A percentile compares a stretch with the other conserved stretches of the same genome.
phyloP scores from a whole-genome alignment of 805 yeast species.

The Candida hungchunana region DNA sequence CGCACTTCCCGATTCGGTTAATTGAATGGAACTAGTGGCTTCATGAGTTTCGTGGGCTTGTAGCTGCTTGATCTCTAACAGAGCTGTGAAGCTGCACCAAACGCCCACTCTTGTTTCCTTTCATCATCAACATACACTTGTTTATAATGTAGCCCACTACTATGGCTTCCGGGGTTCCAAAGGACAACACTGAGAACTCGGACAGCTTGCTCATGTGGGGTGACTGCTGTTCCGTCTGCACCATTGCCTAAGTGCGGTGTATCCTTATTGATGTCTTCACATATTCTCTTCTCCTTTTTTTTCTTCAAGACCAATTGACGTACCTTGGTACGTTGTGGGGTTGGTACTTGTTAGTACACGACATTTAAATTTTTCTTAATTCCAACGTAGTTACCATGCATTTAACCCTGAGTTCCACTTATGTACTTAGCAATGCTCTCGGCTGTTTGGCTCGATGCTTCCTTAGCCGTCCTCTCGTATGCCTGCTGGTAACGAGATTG shows the following conservation, averaged over 20 bases:
- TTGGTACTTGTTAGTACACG: no score
- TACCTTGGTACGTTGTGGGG: no score
- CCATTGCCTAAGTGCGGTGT: conserved; percentile 9
- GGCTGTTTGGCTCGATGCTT: conserved; percentile 62
- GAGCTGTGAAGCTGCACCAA: neutral
- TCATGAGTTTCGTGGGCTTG: neutral
- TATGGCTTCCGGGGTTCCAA: conserved; percentile 10
- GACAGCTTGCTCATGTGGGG: conserved; percentile 9
- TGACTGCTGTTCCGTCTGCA: conserved; percentile 8
- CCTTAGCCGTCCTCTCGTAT: conserved; percentile 56
- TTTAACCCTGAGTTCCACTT: conserved; percentile 24
- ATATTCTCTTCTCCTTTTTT: no score
- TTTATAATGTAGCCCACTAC: conserved; percentile 12
- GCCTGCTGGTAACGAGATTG: conserved; percentile 74
- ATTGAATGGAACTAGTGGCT: neutral
- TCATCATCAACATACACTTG: neutral
- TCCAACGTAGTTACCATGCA: no score
- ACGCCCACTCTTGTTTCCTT: neutral
- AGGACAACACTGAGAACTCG: conserved; percentile 11
- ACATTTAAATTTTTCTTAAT: no score
- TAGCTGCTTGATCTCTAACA: neutral
- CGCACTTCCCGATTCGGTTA: neutral
- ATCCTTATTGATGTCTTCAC: neutral
- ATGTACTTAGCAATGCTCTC: conserved; percentile 70
- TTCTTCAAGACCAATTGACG: no score